Evolutionary conservation across 352 stramenopile genomes (phyloP).

Genomic region (Phytopythium mirpurense): DNA sequence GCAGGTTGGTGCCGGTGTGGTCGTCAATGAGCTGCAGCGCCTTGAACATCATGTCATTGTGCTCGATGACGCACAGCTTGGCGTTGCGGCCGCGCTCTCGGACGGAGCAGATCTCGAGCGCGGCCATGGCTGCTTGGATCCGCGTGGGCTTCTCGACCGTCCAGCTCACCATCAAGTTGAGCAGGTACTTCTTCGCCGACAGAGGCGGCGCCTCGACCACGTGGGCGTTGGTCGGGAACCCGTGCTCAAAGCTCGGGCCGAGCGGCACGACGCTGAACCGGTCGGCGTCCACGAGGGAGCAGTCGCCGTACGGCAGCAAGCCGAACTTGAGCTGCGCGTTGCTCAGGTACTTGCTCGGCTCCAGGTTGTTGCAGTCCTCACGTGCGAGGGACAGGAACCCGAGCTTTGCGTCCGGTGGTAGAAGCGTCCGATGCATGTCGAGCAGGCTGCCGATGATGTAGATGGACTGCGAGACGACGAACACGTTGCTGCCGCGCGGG

Average conservation of each 20-base stretch:
- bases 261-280: conserved; percentile 43
- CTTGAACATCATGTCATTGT: conserved; percentile 62
- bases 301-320: conserved; percentile 58
- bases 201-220: conserved; percentile 14
- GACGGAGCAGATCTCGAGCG: conserved; percentile 31
- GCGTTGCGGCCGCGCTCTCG: conserved; percentile 14
- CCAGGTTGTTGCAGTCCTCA: conserved; percentile 56
- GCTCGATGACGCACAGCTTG: conserved; percentile 39
- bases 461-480: conserved; percentile 31
- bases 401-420: conserved; percentile 21
- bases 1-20: conserved; percentile 30
- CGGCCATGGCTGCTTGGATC: conserved; percentile 52
- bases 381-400: conserved; percentile 40
- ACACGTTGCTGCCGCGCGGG: conserved; percentile 29
- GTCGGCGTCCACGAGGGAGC: conserved; percentile 43
- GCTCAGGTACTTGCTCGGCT: conserved; percentile 16
- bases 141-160: conserved; percentile 57
- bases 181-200: conserved; percentile 24
- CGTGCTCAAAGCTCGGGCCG: conserved; percentile 56
- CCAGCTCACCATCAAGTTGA: conserved; percentile 70
- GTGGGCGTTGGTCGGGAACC: conserved; percentile 51
- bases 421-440: conserved; percentile 11
- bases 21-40: conserved; percentile 45
- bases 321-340: conserved; percentile 41
- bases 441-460: conserved; percentile 19